Evolutionary conservation across 164 flowering plant species (phyloP).

Genomic region (Vitis vinifera): ASM3070453v1 NC_081819.1:635001-635500

Average conservation of each 20-base stretch:
- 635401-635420: constrained; percentile 8
- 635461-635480: constrained; percentile 17
- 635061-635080: constrained; percentile 6
- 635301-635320: constrained; percentile 14
- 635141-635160: constrained; percentile 4
- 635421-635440: constrained; percentile 12
- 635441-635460: constrained; percentile 6
- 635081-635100: no score
- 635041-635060: constrained; percentile 21
- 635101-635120: no score
- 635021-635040: constrained; percentile 9
- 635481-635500: constrained; percentile 8
- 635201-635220: constrained; percentile 22
- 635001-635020: constrained; percentile 14
- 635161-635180: constrained; percentile 17
- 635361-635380: constrained; percentile 15
- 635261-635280: constrained; percentile 14
- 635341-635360: constrained; percentile 6
- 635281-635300: constrained; percentile 20
- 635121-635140: no score
- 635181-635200: constrained; percentile 15
- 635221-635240: constrained; percentile 16
- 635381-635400: constrained; percentile 20
- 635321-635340: constrained; percentile 11
- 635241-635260: constrained; percentile 12